A percentile compares a stretch with the other conserved stretches of the same genome.
phyloP scores from a whole-genome alignment of 331 rosid genomes.

The Prunus yedoensis region DNA sequence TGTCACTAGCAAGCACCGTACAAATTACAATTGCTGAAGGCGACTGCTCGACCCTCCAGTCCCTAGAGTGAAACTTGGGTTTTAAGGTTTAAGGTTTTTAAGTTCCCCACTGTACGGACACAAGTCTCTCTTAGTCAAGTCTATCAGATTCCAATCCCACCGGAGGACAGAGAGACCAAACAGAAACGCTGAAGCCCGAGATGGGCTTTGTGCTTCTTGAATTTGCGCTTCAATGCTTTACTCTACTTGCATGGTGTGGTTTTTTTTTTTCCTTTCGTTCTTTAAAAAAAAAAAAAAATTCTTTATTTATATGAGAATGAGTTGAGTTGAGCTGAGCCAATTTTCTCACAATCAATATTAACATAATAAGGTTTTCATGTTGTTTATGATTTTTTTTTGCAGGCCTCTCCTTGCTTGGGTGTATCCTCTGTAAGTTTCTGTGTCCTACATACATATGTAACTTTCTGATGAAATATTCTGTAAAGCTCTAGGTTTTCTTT shows the following conservation, averaged over 20 bases:
- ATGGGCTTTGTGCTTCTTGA: conserved; percentile 40
- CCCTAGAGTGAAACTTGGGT: no score
- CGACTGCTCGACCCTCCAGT: no score
- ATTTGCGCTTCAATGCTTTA: conserved; percentile 25
- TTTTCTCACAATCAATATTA: background rate
- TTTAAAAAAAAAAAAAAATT: no score
- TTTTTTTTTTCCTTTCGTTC: background rate
- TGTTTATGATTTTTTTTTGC: conserved; percentile 1
- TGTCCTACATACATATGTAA: background rate
- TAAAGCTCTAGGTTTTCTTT: background rate
- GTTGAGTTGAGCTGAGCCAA: no score
- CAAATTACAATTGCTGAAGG: no score
- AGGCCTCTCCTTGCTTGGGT: conserved; percentile 64
- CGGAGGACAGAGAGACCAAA: background rate
- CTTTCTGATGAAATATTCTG: background rate
- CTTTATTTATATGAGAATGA: no score
- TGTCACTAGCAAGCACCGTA: no score
- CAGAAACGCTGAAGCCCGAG: background rate
- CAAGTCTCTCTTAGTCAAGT: background rate
- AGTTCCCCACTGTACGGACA: no score
- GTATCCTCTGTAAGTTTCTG: conserved; percentile 59
- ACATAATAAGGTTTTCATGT: background rate
- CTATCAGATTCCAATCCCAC: background rate
- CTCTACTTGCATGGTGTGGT: conserved; percentile 46
- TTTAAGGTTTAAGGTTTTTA: no score